Evolutionary conservation across 2,329 filamentous ascomycete species (phyloP).

Genomic region (Phialocephala sp.): DNA sequence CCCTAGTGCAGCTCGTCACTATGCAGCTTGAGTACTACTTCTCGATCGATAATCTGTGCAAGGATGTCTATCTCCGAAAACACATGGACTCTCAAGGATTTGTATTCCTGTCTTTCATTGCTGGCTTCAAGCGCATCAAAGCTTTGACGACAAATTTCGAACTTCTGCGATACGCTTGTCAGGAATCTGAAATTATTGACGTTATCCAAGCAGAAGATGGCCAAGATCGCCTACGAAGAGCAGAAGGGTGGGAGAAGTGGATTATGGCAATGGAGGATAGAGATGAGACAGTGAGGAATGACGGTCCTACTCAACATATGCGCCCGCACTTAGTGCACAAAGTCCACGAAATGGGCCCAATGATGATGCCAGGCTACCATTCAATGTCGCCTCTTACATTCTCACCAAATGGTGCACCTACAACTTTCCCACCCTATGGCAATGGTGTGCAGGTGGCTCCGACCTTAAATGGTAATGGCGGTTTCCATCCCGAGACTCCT

Average conservation of each 20-base stretch:
- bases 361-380: conserved; percentile 38
- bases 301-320: conserved; percentile 61
- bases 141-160: conserved; percentile 73
- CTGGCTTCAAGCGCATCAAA: conserved; percentile 85
- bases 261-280: conserved; percentile 75
- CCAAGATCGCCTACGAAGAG: conserved; percentile 76
- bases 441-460: conserved; percentile 31
- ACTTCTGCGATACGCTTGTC: conserved; percentile 75
- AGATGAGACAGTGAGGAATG: conserved; percentile 73
- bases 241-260: conserved; percentile 80
- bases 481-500: conserved; percentile 52
- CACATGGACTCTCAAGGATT: conserved; percentile 97
- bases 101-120: conserved; percentile 79
- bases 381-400: conserved; percentile 39
- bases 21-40: conserved; percentile 88
- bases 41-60: conserved; percentile 92
- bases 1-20: conserved; percentile 49
- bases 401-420: conserved; percentile 42
- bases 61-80: conserved; percentile 85
- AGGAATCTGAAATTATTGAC: conserved; percentile 75
- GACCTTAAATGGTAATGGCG: conserved; percentile 48
- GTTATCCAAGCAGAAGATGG: conserved; percentile 77
- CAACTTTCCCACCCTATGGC: conserved; percentile 33
- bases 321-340: conserved; percentile 30
- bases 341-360: conserved; percentile 36